These are phyloP conservation scores for Narthecium ossifragum DNA, from an alignment of 106 monocot species.

Conservation along the genomic window DNA sequence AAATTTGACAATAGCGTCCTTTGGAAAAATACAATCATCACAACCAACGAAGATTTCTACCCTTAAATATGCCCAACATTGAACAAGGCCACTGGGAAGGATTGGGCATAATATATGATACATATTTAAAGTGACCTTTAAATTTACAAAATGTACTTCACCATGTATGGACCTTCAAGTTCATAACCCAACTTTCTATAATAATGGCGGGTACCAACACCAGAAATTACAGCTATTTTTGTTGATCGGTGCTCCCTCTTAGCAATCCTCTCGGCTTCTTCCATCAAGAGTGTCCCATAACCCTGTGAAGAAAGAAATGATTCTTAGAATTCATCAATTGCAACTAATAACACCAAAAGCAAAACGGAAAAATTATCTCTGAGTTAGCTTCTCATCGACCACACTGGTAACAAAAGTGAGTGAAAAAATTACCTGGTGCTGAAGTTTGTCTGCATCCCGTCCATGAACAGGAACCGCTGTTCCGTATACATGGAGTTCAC, in stretches of 20 bases:
- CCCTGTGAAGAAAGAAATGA: slow-evolving; percentile 42
- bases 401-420: neutral
- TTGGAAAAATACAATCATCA: too few species aligned
- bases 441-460: slow-evolving; percentile 89
- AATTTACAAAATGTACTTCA: slow-evolving; percentile 53
- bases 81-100: too few species aligned
- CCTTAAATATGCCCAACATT: too few species aligned
- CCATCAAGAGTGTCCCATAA: slow-evolving; percentile 95
- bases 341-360: neutral
- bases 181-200: slow-evolving; percentile 96
- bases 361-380: neutral
- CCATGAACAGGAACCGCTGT: slow-evolving; percentile 99
- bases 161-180: slow-evolving; percentile 99
- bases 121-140: slow-evolving; percentile 1
- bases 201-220: slow-evolving; percentile 94
- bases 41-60: too few species aligned
- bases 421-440: slow-evolving; percentile 71
- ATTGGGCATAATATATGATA: too few species aligned
- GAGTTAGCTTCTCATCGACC: too few species aligned
- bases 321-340: neutral
- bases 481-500: slow-evolving; percentile 99
- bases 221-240: slow-evolving; percentile 93
- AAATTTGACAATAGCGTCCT: too few species aligned
- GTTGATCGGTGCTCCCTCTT: slow-evolving; percentile 68
- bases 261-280: slow-evolving; percentile 95